Evolutionary conservation across 345 rosid species (phyloP), one percentile per base, ranked within the genome.

Genomic region (Cardamine occulta): DNA sequence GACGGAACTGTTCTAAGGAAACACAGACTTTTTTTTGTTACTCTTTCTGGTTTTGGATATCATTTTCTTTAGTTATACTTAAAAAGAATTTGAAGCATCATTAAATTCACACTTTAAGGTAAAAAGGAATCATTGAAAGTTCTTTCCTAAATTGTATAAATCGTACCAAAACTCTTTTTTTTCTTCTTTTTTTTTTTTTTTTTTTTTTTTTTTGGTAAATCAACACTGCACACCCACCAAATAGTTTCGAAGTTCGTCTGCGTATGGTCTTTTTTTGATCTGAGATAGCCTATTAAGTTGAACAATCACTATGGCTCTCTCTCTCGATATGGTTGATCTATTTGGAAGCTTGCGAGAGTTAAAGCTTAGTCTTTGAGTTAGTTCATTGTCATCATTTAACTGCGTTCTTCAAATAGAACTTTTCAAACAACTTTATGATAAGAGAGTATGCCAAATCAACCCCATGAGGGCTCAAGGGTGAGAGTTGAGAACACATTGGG

Each of bases 51-150:
- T 7, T 8, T 35, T 49, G 53, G 4, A 24, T 54, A 21, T 54
- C 63, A 21, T 37, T 35, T 39, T 58, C 61, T 19, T 51, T 65
- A 19, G 10, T 18, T 48, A 2, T 24, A 26, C 17, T 4, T 54
- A n/a, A n/a, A 24, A 39, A 40, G 53, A 40, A 53, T 52, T 55
- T 37, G 52, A 24, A 54, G 63, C 39, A 24, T 53, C 54, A 12
- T 26, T 42, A 42, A 6, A 42, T 56, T 40, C 19, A 7, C 29
- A 42, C 34, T 53, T 24, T 35, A 37, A 14, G 17, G 26, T 15
- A 2, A 35, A 52, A 23, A 7, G 31, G 37, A 26, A 37, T 51
- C 5, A 15, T 8, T 0, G 8, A 60, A 19, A 34, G 45, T 31
- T 7, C 32, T 8, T 32, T 11, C 62, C 23, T 40, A 57, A 15